Evolutionary conservation across 2,329 filamentous ascomycete species (phyloP).

Genomic region (Neofusicoccum sp.): DNA sequence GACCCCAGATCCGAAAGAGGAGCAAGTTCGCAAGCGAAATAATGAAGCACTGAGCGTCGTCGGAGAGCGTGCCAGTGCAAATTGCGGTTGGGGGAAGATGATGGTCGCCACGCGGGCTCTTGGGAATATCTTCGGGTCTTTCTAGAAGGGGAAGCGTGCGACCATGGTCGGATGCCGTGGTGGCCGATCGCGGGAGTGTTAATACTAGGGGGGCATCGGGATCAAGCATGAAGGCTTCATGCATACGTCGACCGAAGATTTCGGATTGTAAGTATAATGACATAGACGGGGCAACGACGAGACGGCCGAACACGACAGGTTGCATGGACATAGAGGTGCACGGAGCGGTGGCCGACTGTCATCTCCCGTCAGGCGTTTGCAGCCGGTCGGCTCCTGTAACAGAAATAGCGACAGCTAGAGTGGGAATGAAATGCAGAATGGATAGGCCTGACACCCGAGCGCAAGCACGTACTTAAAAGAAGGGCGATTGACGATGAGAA

Average conservation of each 20-base stretch:
- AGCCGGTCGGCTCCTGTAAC: conserved; percentile 5
- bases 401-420: conserved; percentile 1
- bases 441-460: neutral
- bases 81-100: neutral
- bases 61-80: no score
- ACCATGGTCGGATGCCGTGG: neutral
- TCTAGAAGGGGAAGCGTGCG: neutral
- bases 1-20: conserved; percentile 71
- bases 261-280: neutral
- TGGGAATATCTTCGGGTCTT: neutral
- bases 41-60: conserved; percentile 25
- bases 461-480: neutral
- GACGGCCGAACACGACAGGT: neutral
- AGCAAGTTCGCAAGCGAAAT: conserved; percentile 70
- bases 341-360: neutral
- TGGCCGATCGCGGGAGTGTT: neutral
- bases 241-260: neutral
- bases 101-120: neutral
- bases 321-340: neutral
- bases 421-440: neutral
- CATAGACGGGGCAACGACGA: neutral
- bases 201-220: neutral
- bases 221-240: neutral
- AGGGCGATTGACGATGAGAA: neutral
- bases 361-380: no score